Evolutionary conservation across 2,329 filamentous ascomycete species (phyloP), one percentile per base, ranked within the genome.

Genomic region (Trichoderma arundinaceum): DNA sequence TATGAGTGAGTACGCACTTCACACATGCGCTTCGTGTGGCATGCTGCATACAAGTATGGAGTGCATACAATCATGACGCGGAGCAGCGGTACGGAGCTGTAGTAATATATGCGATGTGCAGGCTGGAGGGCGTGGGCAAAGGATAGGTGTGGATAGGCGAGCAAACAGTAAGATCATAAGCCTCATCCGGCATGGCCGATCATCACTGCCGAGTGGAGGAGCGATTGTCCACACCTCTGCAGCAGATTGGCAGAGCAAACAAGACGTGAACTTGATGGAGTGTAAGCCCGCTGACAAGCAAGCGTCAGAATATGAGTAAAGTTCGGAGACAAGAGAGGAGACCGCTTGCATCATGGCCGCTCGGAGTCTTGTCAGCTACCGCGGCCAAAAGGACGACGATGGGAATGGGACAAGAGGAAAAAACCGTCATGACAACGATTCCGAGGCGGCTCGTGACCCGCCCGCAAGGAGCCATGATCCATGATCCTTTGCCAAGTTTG

Each of bases 151-250:
- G 59, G 48, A 51, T 52, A 35, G 49, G 33, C 38, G 28, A 44
- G 48, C 48, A 32, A 62, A 35, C 59, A 52, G 57, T 62, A 62
- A 62, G 59, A 62, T 62, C n/a, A 44, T 35, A 41, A 53, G 35
- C 48, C 59, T 62, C 59, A 62, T 33, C 59, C 59, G 59, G 59
- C 59, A 52, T 52, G 59, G 59, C 59, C 59, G 59, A 62, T 44
- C 59, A 62, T 52, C 59, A 62, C 22, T 62, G 59, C 59, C 59
- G 59, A 17, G 38, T 61, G 58, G 58, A 52, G 58, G 46, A 53
- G 39, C 48, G 48, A 33, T 52, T 53, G 59, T 17, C 48, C 48
- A n/a, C 56, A n/a, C 56, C 43, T 59, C 44, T 38, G 33, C 44
- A 32, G 38, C 59, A 52, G 48, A 52, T 53, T 62, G 35, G 48